These are phyloP conservation scores for Calocybe indica DNA, from an alignment of 768 basidiomycete genomes.

Conservation along the genomic window DNA sequence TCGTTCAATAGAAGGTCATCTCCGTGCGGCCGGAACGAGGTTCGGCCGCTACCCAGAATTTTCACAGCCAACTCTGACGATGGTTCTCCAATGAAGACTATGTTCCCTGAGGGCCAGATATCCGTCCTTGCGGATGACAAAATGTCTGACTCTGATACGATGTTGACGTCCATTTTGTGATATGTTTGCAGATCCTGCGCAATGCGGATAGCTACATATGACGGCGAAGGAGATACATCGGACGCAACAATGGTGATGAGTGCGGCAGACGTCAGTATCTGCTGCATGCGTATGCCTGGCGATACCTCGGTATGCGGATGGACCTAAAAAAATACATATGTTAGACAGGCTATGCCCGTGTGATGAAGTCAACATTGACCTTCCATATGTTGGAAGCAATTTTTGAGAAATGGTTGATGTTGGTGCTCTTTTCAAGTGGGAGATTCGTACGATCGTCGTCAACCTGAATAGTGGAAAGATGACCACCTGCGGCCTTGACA, in stretches of 20 bases:
- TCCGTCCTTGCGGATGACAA: slow-evolving; percentile 11
- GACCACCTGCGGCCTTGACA: not conserved
- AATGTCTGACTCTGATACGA: slow-evolving; percentile 41
- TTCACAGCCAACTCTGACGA: slow-evolving; percentile 23
- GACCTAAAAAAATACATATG: too few species aligned
- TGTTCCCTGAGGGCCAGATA: slow-evolving; percentile 36
- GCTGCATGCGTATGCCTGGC: slow-evolving; percentile 48
- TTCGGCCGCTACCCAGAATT: slow-evolving; percentile 24
- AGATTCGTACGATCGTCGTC: too few species aligned
- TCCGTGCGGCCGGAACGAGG: slow-evolving; percentile 24
- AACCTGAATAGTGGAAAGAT: not conserved
- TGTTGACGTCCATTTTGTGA: slow-evolving; percentile 63
- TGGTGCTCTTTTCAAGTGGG: too few species aligned
- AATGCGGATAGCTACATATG: slow-evolving; percentile 57
- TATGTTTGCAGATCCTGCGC: slow-evolving; percentile 63
- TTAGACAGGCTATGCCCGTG: too few species aligned
- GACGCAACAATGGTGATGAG: slow-evolving; percentile 51
- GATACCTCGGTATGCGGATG: not conserved
- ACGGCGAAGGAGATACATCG: slow-evolving; percentile 20
- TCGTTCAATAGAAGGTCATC: slow-evolving; percentile 20
- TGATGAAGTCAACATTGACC: not conserved
- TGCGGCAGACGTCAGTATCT: slow-evolving; percentile 48
- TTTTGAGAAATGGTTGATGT: too few species aligned
- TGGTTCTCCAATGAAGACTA: slow-evolving; percentile 51
- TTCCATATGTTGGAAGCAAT: too few species aligned